phyloP scores from a whole-genome alignment of 2,329 filamentous ascomycete genomes.

The Fusarium sublunatum region DNA sequence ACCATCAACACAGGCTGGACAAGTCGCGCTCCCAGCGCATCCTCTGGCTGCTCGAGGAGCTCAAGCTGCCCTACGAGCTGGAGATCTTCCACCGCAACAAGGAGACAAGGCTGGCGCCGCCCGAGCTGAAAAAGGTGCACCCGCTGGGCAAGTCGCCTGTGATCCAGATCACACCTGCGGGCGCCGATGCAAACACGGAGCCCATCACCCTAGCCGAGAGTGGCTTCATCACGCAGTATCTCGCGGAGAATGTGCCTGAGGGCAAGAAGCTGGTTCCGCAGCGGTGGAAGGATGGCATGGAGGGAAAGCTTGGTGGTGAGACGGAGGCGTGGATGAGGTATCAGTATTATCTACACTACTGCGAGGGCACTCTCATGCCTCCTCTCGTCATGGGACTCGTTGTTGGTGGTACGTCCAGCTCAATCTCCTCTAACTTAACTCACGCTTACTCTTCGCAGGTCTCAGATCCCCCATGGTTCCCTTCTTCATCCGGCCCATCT shows the following conservation, averaged over 20 bases:
- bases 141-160: conserved; percentile 89
- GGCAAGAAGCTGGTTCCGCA: conserved; percentile 62
- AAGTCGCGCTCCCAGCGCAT: conserved; percentile 85
- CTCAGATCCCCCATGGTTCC: conserved; percentile 61
- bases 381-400: conserved; percentile 74
- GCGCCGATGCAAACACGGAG: conserved; percentile 47
- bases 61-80: conserved; percentile 81
- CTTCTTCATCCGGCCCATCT: conserved; percentile 65
- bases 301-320: conserved; percentile 68
- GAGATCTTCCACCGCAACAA: conserved; percentile 78
- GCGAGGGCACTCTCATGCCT: conserved; percentile 85
- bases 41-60: conserved; percentile 87
- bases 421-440: no score
- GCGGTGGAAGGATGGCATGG: conserved; percentile 67
- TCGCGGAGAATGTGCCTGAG: conserved; percentile 71
- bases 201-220: conserved; percentile 81
- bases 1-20: conserved; percentile 74
- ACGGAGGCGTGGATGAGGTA: conserved; percentile 70
- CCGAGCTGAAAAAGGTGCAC: conserved; percentile 80
- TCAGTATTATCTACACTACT: conserved; percentile 82
- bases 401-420: conserved; percentile 57
- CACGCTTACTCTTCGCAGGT: conserved; percentile 42
- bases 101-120: conserved; percentile 74
- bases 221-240: conserved; percentile 82
- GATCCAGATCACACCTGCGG: conserved; percentile 69